Conservation (phyloP, 2,329 filamentous ascomycete species). For the Fusarium sp. region DNA sequence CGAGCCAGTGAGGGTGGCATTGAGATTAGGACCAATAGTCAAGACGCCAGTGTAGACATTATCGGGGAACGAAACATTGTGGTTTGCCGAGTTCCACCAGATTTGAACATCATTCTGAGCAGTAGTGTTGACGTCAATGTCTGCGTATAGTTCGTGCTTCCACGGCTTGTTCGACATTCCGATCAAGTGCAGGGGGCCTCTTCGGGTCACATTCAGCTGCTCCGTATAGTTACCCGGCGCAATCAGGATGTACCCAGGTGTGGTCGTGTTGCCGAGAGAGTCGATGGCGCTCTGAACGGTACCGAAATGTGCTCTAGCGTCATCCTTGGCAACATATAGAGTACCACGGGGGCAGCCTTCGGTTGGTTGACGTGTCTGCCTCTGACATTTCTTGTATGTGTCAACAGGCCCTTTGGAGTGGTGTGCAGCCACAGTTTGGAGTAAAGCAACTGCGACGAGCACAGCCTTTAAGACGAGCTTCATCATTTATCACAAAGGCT, state of each 20-base stretch:
- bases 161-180: constrained; percentile 64
- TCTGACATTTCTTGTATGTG: constrained; percentile 23
- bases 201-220: constrained; percentile 75
- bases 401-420: constrained; percentile 1
- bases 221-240: constrained; percentile 73
- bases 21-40: constrained; percentile 74
- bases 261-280: constrained; percentile 51
- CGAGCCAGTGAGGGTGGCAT: constrained; percentile 72
- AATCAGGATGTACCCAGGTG: constrained; percentile 65
- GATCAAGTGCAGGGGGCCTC: constrained; percentile 72
- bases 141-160: constrained; percentile 51
- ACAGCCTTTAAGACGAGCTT: background rate
- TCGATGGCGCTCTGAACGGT: constrained; percentile 58
- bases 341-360: constrained; percentile 57
- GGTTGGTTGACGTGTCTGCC: background rate
- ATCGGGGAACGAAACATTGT: constrained; percentile 63
- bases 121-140: constrained; percentile 60
- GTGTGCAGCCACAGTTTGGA: background rate
- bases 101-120: constrained; percentile 66
- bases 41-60: constrained; percentile 75
- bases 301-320: constrained; percentile 53
- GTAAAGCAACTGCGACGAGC: background rate
- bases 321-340: constrained; percentile 55
- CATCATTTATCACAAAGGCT: background rate
- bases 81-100: constrained; percentile 69